These are phyloP conservation scores for Leptomonas pyrrhocoris DNA, from an alignment of 208 protist species.

Conservation along the genomic window DNA sequence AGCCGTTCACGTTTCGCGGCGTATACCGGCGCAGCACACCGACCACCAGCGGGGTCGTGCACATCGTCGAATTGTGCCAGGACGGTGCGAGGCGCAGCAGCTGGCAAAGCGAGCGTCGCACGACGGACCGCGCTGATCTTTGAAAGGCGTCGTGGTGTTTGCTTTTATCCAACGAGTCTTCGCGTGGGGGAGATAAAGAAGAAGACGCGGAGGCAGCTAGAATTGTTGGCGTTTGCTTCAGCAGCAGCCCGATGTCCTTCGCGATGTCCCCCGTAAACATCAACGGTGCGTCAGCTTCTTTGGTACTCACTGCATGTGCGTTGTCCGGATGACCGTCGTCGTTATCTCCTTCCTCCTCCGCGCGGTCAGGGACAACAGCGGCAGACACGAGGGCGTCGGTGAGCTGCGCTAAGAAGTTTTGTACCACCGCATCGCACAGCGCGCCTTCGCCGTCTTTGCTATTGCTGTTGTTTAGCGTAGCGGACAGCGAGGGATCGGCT, in stretches of 20 bases:
- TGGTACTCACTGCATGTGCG: neutral
- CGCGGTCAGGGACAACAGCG: neutral
- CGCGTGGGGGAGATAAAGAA: neutral
- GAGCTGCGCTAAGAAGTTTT: constrained; percentile 12
- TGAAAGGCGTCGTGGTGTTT: neutral
- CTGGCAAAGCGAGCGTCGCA: constrained; percentile 16
- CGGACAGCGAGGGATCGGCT: neutral
- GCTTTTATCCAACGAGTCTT: too few relatives aligned
- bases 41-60: constrained; percentile 37
- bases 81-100: constrained; percentile 27
- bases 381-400: constrained; percentile 17
- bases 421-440: neutral
- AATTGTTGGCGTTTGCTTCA: constrained; percentile 21
- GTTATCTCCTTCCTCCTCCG: neutral
- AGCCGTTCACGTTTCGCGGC: neutral
- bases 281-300: neutral
- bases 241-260: constrained; percentile 9
- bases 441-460: neutral
- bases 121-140: neutral
- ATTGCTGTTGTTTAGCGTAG: neutral
- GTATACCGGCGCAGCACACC: constrained; percentile 39
- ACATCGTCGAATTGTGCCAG: constrained; percentile 22
- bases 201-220: neutral
- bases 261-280: constrained; percentile 19
- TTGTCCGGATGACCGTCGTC: neutral